Evolutionary conservation across 2,329 filamentous ascomycete species (phyloP).

Genomic region (Fusarium oligoseptatum): DNA sequence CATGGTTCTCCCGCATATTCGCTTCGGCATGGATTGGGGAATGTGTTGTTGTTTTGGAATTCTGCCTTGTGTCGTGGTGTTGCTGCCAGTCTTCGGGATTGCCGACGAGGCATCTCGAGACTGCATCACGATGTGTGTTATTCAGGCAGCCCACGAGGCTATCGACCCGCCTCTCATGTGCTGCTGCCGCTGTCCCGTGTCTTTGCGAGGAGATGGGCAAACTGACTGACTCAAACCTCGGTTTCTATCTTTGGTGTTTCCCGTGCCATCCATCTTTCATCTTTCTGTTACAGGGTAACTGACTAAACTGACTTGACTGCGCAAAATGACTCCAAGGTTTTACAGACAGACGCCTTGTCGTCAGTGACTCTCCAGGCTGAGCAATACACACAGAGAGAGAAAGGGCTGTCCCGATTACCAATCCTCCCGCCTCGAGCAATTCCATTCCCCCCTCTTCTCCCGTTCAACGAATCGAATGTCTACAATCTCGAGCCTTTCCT

Average conservation of each 20-base stretch:
- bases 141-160: constrained; percentile 3
- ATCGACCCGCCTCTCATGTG: constrained; percentile 18
- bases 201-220: background rate
- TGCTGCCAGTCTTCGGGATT: background rate
- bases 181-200: constrained; percentile 13
- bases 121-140: background rate
- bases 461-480: constrained; percentile 8
- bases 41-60: background rate
- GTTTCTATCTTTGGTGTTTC: constrained; percentile 25
- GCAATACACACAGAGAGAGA: background rate
- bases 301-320: background rate
- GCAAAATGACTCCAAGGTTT: constrained; percentile 20
- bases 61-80: background rate
- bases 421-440: background rate
- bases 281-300: background rate
- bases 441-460: background rate
- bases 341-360: constrained; percentile 4
- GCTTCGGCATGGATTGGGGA: background rate
- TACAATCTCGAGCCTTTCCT: constrained; percentile 7
- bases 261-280: background rate
- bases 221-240: background rate
- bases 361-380: constrained; percentile 8
- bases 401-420: background rate
- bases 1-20: background rate
- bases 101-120: constrained; percentile 31